A percentile compares a stretch with the other conserved stretches of the same genome.
Conservation (phyloP, 2,329 filamentous ascomycete species). For the Passalora sequoiae region DNA sequence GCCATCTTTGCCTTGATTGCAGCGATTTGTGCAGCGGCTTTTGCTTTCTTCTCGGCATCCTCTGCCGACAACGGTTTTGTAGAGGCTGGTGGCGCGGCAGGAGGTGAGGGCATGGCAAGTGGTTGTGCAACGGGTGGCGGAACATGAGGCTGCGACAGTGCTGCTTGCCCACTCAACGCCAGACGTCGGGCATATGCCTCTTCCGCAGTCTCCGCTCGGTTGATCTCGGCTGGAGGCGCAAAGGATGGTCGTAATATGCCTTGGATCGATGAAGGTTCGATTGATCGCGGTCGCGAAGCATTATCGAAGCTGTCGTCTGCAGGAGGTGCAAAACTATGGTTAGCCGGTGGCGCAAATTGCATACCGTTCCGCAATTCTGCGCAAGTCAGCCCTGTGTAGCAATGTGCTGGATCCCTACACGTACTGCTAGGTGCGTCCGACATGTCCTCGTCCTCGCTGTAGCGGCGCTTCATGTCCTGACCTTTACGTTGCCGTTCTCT, state of each 20-base stretch:
- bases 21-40: constrained; percentile 23
- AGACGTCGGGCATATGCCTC: constrained; percentile 63
- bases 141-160: constrained; percentile 4
- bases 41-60: constrained; percentile 18
- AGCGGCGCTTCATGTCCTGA: constrained; percentile 48
- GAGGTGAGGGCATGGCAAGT: constrained; percentile 21
- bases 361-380: constrained; percentile 36
- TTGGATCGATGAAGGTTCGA: constrained; percentile 9
- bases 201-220: constrained; percentile 60
- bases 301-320: constrained; percentile 10
- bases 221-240: constrained; percentile 46
- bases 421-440: constrained; percentile 20
- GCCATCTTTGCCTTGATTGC: constrained; percentile 25
- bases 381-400: constrained; percentile 6
- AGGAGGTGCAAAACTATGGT: constrained; percentile 32
- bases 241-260: constrained; percentile 30
- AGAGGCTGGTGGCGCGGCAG: constrained; percentile 25
- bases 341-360: constrained; percentile 35
- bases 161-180: constrained; percentile 46
- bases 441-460: constrained; percentile 34
- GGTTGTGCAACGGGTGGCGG: constrained; percentile 2
- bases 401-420: background rate
- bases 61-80: constrained; percentile 6
- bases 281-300: constrained; percentile 8
- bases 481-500: constrained; percentile 37